Percentiles rank a stretch among this genome's conserved stretches.
Conservation (phyloP, 345 rosid species). For the Boechera retrofracta region DNA sequence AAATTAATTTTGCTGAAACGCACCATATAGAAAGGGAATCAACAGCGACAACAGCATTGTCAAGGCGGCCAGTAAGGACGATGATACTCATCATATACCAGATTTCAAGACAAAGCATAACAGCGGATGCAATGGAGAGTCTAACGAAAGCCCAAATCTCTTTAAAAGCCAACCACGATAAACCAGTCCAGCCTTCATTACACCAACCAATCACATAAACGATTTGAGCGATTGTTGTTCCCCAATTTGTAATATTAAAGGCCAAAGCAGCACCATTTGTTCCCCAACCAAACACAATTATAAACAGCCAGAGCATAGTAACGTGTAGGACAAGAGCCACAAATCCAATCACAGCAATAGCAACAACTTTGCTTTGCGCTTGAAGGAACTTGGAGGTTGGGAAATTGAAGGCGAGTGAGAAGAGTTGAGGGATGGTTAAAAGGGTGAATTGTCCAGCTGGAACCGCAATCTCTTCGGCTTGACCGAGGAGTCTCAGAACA, state of each 20-base stretch:
- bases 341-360: slow-evolving; percentile 63
- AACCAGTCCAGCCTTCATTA: slow-evolving; percentile 70
- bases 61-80: slow-evolving; percentile 73
- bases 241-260: slow-evolving; percentile 58
- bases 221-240: slow-evolving; percentile 50
- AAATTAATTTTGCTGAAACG: slow-evolving; percentile 27
- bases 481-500: slow-evolving; percentile 62
- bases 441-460: slow-evolving; percentile 66
- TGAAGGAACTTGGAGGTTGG: slow-evolving; percentile 78
- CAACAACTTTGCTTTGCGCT: slow-evolving; percentile 73
- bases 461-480: slow-evolving; percentile 57
- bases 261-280: slow-evolving; percentile 75
- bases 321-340: slow-evolving; percentile 52
- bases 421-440: slow-evolving; percentile 63
- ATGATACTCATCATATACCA: slow-evolving; percentile 89
- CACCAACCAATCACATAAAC: slow-evolving; percentile 64
- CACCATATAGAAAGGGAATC: slow-evolving; percentile 85
- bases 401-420: slow-evolving; percentile 67
- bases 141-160: slow-evolving; percentile 78
- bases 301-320: slow-evolving; percentile 57
- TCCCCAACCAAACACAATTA: slow-evolving; percentile 55
- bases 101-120: slow-evolving; percentile 84
- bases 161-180: slow-evolving; percentile 63
- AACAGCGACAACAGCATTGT: slow-evolving; percentile 70
- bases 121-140: slow-evolving; percentile 79